Evolutionary conservation across 257 asterid species (phyloP).

Genomic region (Pogostemon cablin): DNA sequence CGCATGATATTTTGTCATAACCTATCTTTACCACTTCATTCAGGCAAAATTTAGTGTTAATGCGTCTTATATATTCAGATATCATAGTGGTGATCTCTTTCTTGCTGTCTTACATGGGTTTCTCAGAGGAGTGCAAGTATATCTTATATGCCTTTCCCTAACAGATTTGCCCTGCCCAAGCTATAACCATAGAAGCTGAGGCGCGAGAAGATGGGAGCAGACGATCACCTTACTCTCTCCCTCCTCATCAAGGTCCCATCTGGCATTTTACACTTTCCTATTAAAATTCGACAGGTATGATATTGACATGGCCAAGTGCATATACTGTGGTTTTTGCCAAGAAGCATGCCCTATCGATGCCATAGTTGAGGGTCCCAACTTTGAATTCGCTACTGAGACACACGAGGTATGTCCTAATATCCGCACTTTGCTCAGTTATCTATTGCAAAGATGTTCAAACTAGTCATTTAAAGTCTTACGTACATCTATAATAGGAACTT

Average conservation of each 20-base stretch:
- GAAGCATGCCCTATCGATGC: slow-evolving; percentile 90
- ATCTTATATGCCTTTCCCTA: slow-evolving; percentile 8
- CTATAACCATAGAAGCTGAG: slow-evolving; percentile 98
- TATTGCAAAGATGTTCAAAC: neutral
- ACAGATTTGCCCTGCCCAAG: slow-evolving; percentile 94
- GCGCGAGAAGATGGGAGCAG: slow-evolving; percentile 97
- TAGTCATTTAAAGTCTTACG: neutral
- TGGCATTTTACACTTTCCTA: slow-evolving; percentile 11
- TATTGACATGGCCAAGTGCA: slow-evolving; percentile 92
- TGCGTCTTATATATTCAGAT: neutral
- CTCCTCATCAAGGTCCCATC: neutral
- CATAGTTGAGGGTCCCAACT: slow-evolving; percentile 94
- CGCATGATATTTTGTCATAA: slow-evolving; percentile 15
- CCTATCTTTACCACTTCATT: neutral
- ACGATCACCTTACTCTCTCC: slow-evolving; percentile 47
- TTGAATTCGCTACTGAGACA: slow-evolving; percentile 77
- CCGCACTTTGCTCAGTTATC: neutral
- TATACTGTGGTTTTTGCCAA: slow-evolving; percentile 95
- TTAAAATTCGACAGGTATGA: slow-evolving; percentile 60
- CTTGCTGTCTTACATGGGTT: slow-evolving; percentile 3
- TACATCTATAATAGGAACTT: slow-evolving; percentile 7
- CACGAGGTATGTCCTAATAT: neutral
- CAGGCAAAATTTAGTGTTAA: neutral
- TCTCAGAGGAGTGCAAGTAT: neutral
- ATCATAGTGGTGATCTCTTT: neutral